Evolutionary conservation across 2,329 filamentous ascomycete genomes (phyloP), one percentile per base, ranked within the genome.

Genomic region (Achaetomium macrosporum): DNA sequence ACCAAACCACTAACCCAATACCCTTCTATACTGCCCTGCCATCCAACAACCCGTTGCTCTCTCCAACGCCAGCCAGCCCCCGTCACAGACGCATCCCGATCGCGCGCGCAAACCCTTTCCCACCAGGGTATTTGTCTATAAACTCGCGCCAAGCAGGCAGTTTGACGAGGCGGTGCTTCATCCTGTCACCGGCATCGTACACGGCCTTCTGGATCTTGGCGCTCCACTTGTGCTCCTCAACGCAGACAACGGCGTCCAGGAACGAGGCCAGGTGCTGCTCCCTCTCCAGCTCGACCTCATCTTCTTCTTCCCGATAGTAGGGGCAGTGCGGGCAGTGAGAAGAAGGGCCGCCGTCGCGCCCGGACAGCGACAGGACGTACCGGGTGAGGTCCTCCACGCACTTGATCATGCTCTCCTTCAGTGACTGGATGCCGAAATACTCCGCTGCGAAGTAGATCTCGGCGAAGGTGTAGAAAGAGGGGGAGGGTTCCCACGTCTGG

Each of bases 161-260:
- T 6, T 20, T 17, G 31, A 40, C 8, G 48, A 55, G 13, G 10
- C 19, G 16, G 1, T 16, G 15, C 40, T 48, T 51, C 48, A 55
- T n/a, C 7, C 44, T 39, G 15, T 55, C 53, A 8, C 53, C 53
- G 13, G 53, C 48, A 10, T 55, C 53, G 10, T 55, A 55, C 33
- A 55, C 39, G 20, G 45, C 53, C 48, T 55, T 55, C 20, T 47
- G 40, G 2, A 55, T 55, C 39, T 20, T 40, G 16, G 53, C 48
- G 45, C 45, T 55, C 53, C 53, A 55, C 13, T 39, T 36, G 25
- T 37, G 43, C 40, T 29, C 13, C 42, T 55, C 53, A 8, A 55
- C 48, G 1, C 17, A 8, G 2, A 48, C 30, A 12, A 51, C 39
- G 5, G 53, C 53, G 16, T 48, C 19, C 6, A 55, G 44, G 16